Evolutionary conservation across 495 filamentous ascomycete species (phyloP).

Genomic region (Podospora fimiseda): DNA sequence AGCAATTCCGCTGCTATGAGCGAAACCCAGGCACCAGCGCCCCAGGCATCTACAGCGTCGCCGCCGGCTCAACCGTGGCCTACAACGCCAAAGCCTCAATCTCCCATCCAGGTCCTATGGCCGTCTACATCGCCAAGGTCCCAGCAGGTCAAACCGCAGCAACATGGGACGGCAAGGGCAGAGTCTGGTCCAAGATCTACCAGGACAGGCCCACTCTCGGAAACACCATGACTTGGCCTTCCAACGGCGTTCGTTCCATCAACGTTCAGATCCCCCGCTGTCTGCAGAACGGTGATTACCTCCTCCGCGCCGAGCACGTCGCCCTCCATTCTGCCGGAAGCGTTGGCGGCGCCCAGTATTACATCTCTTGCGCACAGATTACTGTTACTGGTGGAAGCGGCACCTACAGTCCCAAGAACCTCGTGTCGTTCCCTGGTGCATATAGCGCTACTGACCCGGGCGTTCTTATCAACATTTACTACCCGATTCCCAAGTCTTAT

Average conservation of each 20-base stretch:
- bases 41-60: constrained; percentile 35
- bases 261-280: constrained; percentile 43
- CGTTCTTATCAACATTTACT: constrained; percentile 45
- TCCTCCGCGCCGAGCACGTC: constrained; percentile 54
- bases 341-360: constrained; percentile 48
- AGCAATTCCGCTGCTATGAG: constrained; percentile 48
- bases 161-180: constrained; percentile 43
- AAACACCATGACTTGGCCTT: constrained; percentile 39
- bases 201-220: constrained; percentile 37
- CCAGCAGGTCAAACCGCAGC: constrained; percentile 39
- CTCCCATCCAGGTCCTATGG: constrained; percentile 46
- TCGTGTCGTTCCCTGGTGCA: constrained; percentile 40
- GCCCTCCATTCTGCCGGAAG: constrained; percentile 42
- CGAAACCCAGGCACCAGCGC: constrained; percentile 32
- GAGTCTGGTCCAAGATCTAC: constrained; percentile 50
- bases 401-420: constrained; percentile 26
- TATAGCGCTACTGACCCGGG: constrained; percentile 39
- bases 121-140: constrained; percentile 50
- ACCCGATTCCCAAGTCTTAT: constrained; percentile 34
- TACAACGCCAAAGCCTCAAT: constrained; percentile 43
- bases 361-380: constrained; percentile 45
- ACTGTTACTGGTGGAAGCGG: constrained; percentile 36
- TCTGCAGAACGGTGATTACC: constrained; percentile 50
- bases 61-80: constrained; percentile 37
- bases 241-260: constrained; percentile 29